Percentiles rank a stretch among this genome's conserved stretches.
These are phyloP conservation scores for Carallia brachiata DNA, from an alignment of 345 rosid species.

Conservation along the genomic window DNA sequence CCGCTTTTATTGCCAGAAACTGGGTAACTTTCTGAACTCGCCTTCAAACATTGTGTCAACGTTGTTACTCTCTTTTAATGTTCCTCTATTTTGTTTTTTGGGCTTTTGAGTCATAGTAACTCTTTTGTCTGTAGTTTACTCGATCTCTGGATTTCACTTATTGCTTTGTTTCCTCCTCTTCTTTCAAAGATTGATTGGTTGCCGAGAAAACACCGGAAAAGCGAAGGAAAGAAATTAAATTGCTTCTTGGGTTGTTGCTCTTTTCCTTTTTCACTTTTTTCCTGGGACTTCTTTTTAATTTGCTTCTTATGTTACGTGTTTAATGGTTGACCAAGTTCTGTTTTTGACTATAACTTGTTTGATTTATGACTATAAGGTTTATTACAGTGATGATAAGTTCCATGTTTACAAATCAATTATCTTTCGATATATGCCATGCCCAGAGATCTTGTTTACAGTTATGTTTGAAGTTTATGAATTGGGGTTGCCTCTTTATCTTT, in stretches of 20 bases:
- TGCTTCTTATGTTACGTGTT: neutral
- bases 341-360: neutral
- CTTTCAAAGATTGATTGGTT: slow-evolving; percentile 16
- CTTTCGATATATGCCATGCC: neutral
- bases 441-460: neutral
- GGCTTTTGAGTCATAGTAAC: neutral
- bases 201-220: slow-evolving; percentile 18
- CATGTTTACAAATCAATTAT: neutral
- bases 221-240: neutral
- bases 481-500: neutral
- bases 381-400: neutral
- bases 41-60: neutral
- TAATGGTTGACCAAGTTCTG: neutral
- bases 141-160: neutral
- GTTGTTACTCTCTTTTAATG: slow-evolving; percentile 1
- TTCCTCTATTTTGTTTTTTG: neutral
- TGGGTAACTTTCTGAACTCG: neutral
- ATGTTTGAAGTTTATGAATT: neutral
- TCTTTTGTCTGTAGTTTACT: neutral
- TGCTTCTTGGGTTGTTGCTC: neutral
- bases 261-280: slow-evolving; percentile 1
- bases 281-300: neutral
- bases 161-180: neutral
- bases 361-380: neutral
- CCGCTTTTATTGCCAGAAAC: neutral